Evolutionary conservation across 768 basidiomycete genomes (phyloP).

Genomic region (Naganishia vishniacii): DNA sequence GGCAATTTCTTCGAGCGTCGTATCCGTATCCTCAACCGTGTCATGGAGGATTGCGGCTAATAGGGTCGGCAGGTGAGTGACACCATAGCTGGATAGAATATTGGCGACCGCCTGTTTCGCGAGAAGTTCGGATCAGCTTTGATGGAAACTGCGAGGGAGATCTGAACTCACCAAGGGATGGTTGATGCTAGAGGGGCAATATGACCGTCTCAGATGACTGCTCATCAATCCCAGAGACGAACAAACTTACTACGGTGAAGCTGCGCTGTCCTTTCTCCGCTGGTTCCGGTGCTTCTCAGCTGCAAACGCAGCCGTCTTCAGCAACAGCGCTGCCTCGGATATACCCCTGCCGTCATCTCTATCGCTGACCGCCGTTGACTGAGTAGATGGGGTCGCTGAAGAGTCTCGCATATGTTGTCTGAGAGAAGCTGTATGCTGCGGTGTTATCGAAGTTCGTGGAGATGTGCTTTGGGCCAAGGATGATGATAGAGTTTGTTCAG

Average conservation of each 20-base stretch:
- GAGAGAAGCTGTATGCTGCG: no score
- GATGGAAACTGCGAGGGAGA: no score
- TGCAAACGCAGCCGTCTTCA: slow-evolving; percentile 44
- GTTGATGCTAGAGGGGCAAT: slow-evolving; percentile 37
- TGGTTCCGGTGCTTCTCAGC: slow-evolving; percentile 47
- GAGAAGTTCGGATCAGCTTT: neutral
- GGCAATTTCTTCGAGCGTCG: slow-evolving; percentile 42
- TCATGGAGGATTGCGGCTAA: slow-evolving; percentile 49
- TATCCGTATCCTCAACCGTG: slow-evolving; percentile 49
- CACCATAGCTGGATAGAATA: slow-evolving; percentile 42
- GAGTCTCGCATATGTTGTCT: neutral
- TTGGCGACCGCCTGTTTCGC: slow-evolving; percentile 40
- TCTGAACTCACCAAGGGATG: slow-evolving; percentile 39
- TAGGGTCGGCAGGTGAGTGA: slow-evolving; percentile 41
- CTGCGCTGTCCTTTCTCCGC: slow-evolving; percentile 43
- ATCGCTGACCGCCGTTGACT: neutral
- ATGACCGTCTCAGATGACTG: no score
- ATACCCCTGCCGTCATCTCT: neutral
- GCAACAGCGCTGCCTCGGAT: slow-evolving; percentile 33
- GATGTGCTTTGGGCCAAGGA: neutral
- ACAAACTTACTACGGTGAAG: slow-evolving; percentile 43
- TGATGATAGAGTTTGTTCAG: neutral
- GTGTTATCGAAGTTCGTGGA: no score
- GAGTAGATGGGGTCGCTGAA: neutral
- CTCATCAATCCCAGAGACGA: no score